Conservation (phyloP, 2,329 filamentous ascomycete genomes). For the Tolypocladium amazonense region DNA sequence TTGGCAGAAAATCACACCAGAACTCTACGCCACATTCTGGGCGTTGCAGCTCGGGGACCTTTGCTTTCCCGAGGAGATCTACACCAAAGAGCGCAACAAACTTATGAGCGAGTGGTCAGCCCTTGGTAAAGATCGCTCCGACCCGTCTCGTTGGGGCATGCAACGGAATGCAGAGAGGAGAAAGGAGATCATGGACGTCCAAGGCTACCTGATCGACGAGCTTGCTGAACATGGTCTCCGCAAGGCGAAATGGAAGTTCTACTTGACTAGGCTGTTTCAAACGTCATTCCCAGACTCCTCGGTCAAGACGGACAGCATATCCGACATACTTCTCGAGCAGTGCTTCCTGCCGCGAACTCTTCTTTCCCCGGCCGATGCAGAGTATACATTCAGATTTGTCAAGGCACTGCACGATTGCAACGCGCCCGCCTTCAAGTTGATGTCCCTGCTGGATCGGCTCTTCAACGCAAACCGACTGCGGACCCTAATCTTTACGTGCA, state of each 20-base stretch:
- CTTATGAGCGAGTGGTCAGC: conserved; percentile 57
- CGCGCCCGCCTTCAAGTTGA: conserved; percentile 76
- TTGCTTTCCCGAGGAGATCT: conserved; percentile 63
- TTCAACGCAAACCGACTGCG: conserved; percentile 76
- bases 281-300: conserved; percentile 65
- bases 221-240: conserved; percentile 58
- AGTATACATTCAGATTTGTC: conserved; percentile 79
- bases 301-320: conserved; percentile 54
- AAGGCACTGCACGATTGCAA: conserved; percentile 79
- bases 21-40: conserved; percentile 91
- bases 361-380: conserved; percentile 75
- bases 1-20: conserved; percentile 61
- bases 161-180: conserved; percentile 54
- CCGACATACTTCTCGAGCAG: conserved; percentile 73
- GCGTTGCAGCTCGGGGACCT: conserved; percentile 76
- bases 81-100: conserved; percentile 63
- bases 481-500: conserved; percentile 78
- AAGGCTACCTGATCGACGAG: conserved; percentile 62
- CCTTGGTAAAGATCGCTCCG: conserved; percentile 60
- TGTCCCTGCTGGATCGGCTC: conserved; percentile 72
- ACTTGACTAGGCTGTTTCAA: conserved; percentile 65
- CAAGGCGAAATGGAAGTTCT: conserved; percentile 55
- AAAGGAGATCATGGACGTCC: conserved; percentile 56
- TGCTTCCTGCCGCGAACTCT: conserved; percentile 85
- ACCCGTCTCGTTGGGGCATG: conserved; percentile 58